Evolutionary conservation across 345 rosid genomes (phyloP), one percentile per base, ranked within the genome.

Genomic region (Hibiscus syriacus): DNA sequence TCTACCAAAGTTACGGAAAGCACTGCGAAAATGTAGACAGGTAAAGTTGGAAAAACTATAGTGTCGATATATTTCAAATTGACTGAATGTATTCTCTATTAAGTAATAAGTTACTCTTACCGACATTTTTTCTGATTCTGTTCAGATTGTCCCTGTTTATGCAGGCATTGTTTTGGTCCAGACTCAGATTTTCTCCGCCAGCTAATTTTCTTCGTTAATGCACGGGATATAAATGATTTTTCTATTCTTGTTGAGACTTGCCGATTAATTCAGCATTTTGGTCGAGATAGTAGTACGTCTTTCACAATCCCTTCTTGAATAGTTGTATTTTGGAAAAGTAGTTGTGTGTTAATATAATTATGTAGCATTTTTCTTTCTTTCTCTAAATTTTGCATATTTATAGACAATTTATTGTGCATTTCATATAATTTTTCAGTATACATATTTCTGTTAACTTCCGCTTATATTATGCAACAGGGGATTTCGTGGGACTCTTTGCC

Each of bases 151-250:
- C n/a, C n/a, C n/a, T n/a, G n/a, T n/a, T n/a, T n/a, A n/a, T n/a
- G n/a, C n/a, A n/a, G n/a, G n/a, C 75, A 73, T 80, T 91, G 85
- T 76, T 94, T 94, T 75, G 92, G 88, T 84, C 88, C 93, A 57
- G 81, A 83, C 72, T 94, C 99, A 34, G 83, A 76, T 63, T n/a
- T n/a, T n/a, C n/a, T n/a, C n/a, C n/a, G n/a, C n/a, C n/a, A n/a
- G n/a, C n/a, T n/a, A n/a, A n/a, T 94, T 91, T 79, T 91, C 74
- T 87, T 89, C 84, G 83, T 87, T 70, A 77, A 83, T 77, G 83
- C 96, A 39, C 76, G 78, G 52, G 79, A 86, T 70, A 70, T 56
- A 55, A 79, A 70, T 62, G 98, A 91, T 81, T 72, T 84, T 74
- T 48, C 77, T 25, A 64, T 80, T 68, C 91, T 94, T 22, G 83